phyloP scores from a whole-genome alignment of 768 basidiomycete species.

The Daedalea quercina region DNA sequence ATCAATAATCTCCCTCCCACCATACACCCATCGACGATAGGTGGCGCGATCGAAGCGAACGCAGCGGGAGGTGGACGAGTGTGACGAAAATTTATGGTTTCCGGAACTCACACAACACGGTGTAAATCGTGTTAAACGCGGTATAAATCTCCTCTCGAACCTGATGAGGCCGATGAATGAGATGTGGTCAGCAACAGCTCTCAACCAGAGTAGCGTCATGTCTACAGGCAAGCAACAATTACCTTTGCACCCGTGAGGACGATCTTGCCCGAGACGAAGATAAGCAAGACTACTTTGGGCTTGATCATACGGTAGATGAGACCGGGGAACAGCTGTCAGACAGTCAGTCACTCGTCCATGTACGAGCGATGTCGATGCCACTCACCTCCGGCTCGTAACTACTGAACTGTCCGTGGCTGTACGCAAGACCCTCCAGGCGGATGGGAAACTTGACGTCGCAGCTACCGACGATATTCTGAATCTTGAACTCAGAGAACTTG shows the following conservation, averaged over 20 bases:
- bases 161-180: constrained; percentile 42
- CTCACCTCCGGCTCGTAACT: constrained; percentile 95
- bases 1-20: background rate
- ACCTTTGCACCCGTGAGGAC: constrained; percentile 99
- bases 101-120: constrained; percentile 92
- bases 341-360: background rate
- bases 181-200: constrained; percentile 10
- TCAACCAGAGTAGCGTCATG: background rate
- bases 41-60: background rate
- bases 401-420: constrained; percentile 96
- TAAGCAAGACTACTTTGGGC: constrained; percentile 96
- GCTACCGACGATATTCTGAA: constrained; percentile 97
- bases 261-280: constrained; percentile 99
- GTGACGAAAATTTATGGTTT: constrained; percentile 50
- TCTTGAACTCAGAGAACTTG: constrained; percentile 99
- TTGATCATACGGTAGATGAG: constrained; percentile 99
- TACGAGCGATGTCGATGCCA: constrained; percentile 7
- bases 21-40: background rate
- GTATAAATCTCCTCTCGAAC: constrained; percentile 99
- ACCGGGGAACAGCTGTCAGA: constrained; percentile 85
- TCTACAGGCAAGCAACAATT: constrained; percentile 16
- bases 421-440: constrained; percentile 93
- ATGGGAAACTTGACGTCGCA: constrained; percentile 99
- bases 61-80: background rate
- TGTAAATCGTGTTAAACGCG: constrained; percentile 99